Evolutionary conservation across 1,139 yeast species (phyloP).

Genomic region (Debaryomyces sp.): DNA sequence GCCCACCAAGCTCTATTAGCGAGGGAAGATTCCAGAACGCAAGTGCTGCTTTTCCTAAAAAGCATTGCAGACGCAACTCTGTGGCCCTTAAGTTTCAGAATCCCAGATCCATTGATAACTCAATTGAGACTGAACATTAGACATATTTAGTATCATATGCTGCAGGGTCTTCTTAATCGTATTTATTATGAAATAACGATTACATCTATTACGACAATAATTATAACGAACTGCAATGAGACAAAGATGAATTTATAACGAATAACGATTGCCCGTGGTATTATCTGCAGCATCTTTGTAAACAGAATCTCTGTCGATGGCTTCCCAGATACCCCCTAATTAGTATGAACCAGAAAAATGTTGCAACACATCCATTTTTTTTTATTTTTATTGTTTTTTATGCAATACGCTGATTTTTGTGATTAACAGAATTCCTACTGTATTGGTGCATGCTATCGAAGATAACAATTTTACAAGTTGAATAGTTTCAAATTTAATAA

Average conservation of each 20-base stretch:
- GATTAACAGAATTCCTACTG: background rate
- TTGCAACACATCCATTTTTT: background rate
- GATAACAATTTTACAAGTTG: background rate
- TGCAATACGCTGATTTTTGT: background rate
- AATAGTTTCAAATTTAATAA: background rate
- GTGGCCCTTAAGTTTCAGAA: constrained; percentile 35
- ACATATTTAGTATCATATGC: background rate
- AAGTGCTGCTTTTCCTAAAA: constrained; percentile 9
- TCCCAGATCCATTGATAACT: constrained; percentile 17
- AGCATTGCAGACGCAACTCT: constrained; percentile 33
- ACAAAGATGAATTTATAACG: background rate
- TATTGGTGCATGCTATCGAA: background rate
- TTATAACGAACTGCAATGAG: background rate
- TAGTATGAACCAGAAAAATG: background rate
- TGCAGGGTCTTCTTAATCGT: too few relatives aligned
- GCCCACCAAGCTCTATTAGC: background rate
- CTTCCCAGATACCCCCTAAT: background rate
- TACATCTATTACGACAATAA: background rate
- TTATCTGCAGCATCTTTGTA: too few relatives aligned
- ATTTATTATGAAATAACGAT: background rate
- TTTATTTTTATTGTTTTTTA: too few relatives aligned
- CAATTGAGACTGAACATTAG: constrained; percentile 1
- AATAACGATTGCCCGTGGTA: background rate
- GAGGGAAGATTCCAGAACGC: background rate
- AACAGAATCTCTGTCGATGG: too few relatives aligned